phyloP scores from a whole-genome alignment of 2,329 filamentous ascomycete genomes.

The Cordyceps cateniannulata region DNA sequence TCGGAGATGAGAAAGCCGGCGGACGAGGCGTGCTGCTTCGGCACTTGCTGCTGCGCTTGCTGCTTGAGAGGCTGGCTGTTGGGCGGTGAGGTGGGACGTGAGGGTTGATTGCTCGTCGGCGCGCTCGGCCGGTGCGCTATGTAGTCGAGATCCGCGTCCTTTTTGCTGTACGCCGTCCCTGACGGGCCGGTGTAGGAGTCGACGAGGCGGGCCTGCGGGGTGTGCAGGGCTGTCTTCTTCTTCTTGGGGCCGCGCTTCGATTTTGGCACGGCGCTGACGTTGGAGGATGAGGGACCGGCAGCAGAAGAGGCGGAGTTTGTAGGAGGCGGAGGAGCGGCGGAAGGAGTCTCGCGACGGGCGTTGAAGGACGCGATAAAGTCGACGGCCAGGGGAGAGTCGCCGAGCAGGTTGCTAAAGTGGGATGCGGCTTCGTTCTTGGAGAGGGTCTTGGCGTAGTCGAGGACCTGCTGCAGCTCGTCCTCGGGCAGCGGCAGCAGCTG shows the following conservation, averaged over 20 bases:
- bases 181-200: slow-evolving; percentile 55
- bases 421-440: slow-evolving; percentile 72
- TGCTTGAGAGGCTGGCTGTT: slow-evolving; percentile 14
- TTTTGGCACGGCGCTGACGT: slow-evolving; percentile 41
- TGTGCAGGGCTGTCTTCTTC: slow-evolving; percentile 58
- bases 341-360: slow-evolving; percentile 45
- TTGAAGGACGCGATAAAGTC: slow-evolving; percentile 82
- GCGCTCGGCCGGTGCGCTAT: slow-evolving; percentile 47
- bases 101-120: slow-evolving; percentile 30
- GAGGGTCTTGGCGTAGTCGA: slow-evolving; percentile 73
- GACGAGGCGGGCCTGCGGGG: slow-evolving; percentile 55
- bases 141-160: slow-evolving; percentile 63
- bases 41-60: slow-evolving; percentile 25
- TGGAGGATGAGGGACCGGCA: slow-evolving; percentile 18
- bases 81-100: slow-evolving; percentile 29
- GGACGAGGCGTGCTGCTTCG: slow-evolving; percentile 50
- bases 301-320: slow-evolving; percentile 12
- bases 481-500: slow-evolving; percentile 80
- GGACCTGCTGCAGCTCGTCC: slow-evolving; percentile 73
- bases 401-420: slow-evolving; percentile 82
- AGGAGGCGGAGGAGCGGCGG: slow-evolving; percentile 16
- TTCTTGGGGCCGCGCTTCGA: slow-evolving; percentile 39
- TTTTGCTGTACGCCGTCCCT: slow-evolving; percentile 70
- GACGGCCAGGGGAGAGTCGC: slow-evolving; percentile 69
- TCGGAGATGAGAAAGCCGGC: slow-evolving; percentile 80